Base-by-base conservation (phyloP, 306 rosid species). In the Quercus agrifolia region DNA sequence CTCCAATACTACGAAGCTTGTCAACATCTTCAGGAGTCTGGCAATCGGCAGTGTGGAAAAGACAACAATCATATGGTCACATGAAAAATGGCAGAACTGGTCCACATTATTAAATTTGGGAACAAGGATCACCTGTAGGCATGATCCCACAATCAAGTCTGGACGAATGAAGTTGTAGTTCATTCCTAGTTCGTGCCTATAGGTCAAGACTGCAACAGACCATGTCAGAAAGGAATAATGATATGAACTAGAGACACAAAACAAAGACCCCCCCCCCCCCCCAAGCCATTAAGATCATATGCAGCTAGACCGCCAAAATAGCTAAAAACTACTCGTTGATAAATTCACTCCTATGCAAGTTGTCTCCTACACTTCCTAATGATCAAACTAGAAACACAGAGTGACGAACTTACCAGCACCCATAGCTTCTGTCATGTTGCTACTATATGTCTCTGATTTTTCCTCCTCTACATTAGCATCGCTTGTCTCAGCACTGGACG, bases 101-200 rank as follows among this genome's bases (percentile, higher is more conserved):
- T 57, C 58, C 41, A 44, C 46, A 52, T 75, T 71, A 41, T 73
- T 35, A 73, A 70, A 28, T 35, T 54, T 33, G 27, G 41, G 38
- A 81, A 76, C 67, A 79, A 74, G 19, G 70, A 81, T 80, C 77
- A 96, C 99, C 99, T 96, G 99, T 54, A 93, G 80, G 84, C 99
- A 96, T 31, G 99, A 96, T 66, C 99, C 99, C 71, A 96, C 99
- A 77, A 93, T 96, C 79, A 96, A 82, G 88, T 96, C 97, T 23
- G 96, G 94, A 81, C 79, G 87, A 85, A 96, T 90, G 90, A 89
- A 93, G 84, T 87, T 82, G 90, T 90, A 96, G 91, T 93, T 89
- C 86, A 96, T 96, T 71, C 99, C 98, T 57, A 88, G 79, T 83
- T 96, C 99, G 75, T 96, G 99, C 85, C 93, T 93, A 83, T 96